Base-by-base conservation (phyloP, 163 green algal genomes). In the Scenedesmus sp. region DNA sequence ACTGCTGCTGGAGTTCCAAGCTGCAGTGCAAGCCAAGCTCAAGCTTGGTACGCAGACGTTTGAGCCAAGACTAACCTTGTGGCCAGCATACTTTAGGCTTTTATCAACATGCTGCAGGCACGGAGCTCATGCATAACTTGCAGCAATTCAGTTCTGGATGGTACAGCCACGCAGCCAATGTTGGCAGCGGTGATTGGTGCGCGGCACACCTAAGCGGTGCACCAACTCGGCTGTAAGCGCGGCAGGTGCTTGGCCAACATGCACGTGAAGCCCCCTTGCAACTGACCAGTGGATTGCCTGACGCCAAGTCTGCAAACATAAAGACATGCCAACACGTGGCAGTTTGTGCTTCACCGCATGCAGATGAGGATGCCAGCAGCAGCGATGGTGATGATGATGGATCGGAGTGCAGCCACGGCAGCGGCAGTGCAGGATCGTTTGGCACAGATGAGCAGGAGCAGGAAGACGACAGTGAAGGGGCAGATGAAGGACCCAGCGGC, bases 1-100 rank as follows among this genome's bases (percentile, higher is more conserved):
- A 26, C 10, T 86, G 87, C 87, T 91, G 87, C 56, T 77, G 55
- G 87, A 91, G 59, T 84, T 90, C 7, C 67, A 54, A 4, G 26
- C 13, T 26, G 56, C 86, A 70, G 20, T 90, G 23, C 54, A 83
- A 56, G 67, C 66, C 5, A 83, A 84, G 67, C 46, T 88, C 13
- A 16, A 18, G 12, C 86, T 20, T 9, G 16, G 82, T 64, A 55
- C 55, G 56, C 12, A 86, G n/a, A 26, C 13, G 46, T 54, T 86
- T 82, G 3, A 26, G 34, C 66, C 12, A 10, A 46, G 13, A 34
- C 23, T 18, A 52, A 23, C 70, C 16, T 26, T 34, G 16, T 76
- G 15, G 66, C 16, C 9, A 64, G 7, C 2, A 15, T 64, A 10
- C 9, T 64, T 8, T 64, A 10, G 59, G 59, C 59, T 64, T 64